These are phyloP conservation scores for Rhodotorula mucilaginosa DNA, from an alignment of 1,284 basidiomycete species.

Conservation along the genomic window DNA sequence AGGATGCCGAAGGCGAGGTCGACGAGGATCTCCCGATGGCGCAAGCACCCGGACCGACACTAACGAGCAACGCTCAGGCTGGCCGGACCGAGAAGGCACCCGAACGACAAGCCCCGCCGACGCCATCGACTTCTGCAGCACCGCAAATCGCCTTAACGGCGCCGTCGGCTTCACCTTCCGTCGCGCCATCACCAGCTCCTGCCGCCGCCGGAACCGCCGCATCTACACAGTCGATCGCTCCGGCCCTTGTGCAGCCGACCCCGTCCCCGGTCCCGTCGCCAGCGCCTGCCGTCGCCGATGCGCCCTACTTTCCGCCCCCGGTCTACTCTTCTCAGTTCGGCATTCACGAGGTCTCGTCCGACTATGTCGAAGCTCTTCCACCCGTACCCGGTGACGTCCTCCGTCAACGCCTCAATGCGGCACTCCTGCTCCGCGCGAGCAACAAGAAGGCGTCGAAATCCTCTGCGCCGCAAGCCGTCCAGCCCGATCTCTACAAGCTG, in stretches of 20 bases:
- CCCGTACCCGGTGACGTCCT: constrained; percentile 34
- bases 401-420: constrained; percentile 33
- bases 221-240: neutral
- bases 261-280: neutral
- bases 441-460: constrained; percentile 40
- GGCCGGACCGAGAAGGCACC: neutral
- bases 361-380: constrained; percentile 34
- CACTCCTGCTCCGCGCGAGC: constrained; percentile 24
- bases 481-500: constrained; percentile 43
- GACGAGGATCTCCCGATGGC: constrained; percentile 31
- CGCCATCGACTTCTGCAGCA: neutral
- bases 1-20: constrained; percentile 25
- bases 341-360: constrained; percentile 28
- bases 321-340: constrained; percentile 28
- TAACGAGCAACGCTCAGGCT: neutral
- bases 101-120: no score
- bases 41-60: constrained; percentile 17
- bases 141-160: constrained; percentile 1
- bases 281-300: constrained; percentile 1
- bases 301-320: neutral
- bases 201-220: neutral
- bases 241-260: neutral
- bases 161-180: constrained; percentile 2
- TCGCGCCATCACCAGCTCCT: constrained; percentile 3
- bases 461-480: constrained; percentile 1